These are phyloP conservation scores for Geosmithia putterillii DNA, from an alignment of 2,329 filamentous ascomycete genomes.

Conservation along the genomic window DNA sequence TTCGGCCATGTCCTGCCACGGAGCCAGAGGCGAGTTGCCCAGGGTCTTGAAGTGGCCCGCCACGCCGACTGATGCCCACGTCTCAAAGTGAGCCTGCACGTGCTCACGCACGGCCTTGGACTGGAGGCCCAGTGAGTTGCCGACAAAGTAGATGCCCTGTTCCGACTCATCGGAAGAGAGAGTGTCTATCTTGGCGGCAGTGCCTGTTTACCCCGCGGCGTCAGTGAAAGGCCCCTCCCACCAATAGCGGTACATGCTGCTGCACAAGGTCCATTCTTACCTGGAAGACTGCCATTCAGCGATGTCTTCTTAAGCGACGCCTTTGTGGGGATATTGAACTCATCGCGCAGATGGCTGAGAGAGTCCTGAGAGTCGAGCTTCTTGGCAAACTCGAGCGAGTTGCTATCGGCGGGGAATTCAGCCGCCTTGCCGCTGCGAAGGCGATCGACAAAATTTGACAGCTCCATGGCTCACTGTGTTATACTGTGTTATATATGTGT, in stretches of 20 bases:
- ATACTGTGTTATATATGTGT: too few relatives aligned
- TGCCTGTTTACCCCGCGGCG: constrained; percentile 3
- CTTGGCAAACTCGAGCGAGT: constrained; percentile 33
- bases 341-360: constrained; percentile 47
- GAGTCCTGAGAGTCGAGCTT: constrained; percentile 47
- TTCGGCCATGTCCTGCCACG: constrained; percentile 72
- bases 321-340: constrained; percentile 71
- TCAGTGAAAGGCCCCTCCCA: not conserved
- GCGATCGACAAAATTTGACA: constrained; percentile 22
- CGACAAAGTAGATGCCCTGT: constrained; percentile 64
- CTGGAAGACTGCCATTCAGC: constrained; percentile 30
- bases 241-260: not conserved
- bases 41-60: constrained; percentile 69
- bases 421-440: constrained; percentile 26
- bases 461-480: constrained; percentile 19
- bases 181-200: constrained; percentile 8
- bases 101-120: constrained; percentile 55
- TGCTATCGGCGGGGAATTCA: constrained; percentile 34
- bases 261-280: constrained; percentile 13
- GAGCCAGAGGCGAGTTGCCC: constrained; percentile 51
- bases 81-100: constrained; percentile 61
- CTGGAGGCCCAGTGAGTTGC: constrained; percentile 81
- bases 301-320: constrained; percentile 54
- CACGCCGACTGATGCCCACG: constrained; percentile 77
- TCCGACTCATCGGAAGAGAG: constrained; percentile 14